Percentiles rank a stretch among this genome's conserved stretches.
These are phyloP conservation scores for Fistulinella staudtii DNA, from an alignment of 1,284 basidiomycete species.

Conservation along the genomic window DNA sequence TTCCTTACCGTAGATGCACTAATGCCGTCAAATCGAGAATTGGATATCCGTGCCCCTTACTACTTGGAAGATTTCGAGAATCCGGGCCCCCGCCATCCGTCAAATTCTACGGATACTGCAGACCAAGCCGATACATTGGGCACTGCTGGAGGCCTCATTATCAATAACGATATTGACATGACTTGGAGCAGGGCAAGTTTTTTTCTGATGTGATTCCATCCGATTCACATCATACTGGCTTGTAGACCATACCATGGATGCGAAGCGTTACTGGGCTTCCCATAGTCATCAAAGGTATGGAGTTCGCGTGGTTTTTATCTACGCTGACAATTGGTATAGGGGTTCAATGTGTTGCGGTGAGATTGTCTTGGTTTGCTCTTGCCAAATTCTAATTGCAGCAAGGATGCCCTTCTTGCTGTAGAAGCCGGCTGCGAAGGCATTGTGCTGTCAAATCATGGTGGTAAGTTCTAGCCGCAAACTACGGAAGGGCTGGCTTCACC, in stretches of 20 bases:
- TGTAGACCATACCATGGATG: slow-evolving; percentile 75
- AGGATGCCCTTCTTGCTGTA: slow-evolving; percentile 85
- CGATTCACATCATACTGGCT: slow-evolving; percentile 4
- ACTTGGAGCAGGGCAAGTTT: slow-evolving; percentile 59
- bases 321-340: slow-evolving; percentile 36
- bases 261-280: slow-evolving; percentile 73
- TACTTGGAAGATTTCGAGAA: slow-evolving; percentile 57
- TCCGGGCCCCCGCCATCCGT: slow-evolving; percentile 26
- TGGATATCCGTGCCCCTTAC: slow-evolving; percentile 67
- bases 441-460: slow-evolving; percentile 89
- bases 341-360: slow-evolving; percentile 72
- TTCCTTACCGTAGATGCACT: slow-evolving; percentile 91
- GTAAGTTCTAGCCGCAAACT: slow-evolving; percentile 40
- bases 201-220: slow-evolving; percentile 6
- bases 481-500: slow-evolving; percentile 4
- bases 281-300: slow-evolving; percentile 75
- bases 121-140: slow-evolving; percentile 46
- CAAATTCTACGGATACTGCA: slow-evolving; percentile 28
- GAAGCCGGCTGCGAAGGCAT: slow-evolving; percentile 86
- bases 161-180: slow-evolving; percentile 66
- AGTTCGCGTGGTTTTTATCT: not conserved
- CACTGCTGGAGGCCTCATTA: slow-evolving; percentile 61
- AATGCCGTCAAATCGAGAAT: slow-evolving; percentile 81
- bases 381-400: slow-evolving; percentile 9
- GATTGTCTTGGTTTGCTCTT: not conserved